These are phyloP conservation scores for Lentithecium fluviatile DNA, from an alignment of 495 filamentous ascomycete genomes.

Conservation along the genomic window DNA sequence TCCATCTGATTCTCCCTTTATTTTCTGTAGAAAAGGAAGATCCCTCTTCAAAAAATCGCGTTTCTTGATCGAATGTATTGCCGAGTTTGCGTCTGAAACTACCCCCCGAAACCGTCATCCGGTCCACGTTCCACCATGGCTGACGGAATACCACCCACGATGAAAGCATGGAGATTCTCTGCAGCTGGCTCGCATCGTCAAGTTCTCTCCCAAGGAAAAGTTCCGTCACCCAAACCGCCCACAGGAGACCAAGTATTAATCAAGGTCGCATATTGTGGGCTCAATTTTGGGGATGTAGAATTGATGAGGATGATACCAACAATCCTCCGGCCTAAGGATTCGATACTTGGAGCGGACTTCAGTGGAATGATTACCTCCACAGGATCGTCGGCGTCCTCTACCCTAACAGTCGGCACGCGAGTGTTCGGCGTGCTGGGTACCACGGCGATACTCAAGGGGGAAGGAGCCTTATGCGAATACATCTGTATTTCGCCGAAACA, in stretches of 20 bases:
- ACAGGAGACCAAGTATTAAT: constrained; percentile 40
- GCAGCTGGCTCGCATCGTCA: constrained; percentile 12
- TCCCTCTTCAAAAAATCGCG: too few relatives aligned
- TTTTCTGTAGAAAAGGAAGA: too few relatives aligned
- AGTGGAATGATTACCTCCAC: constrained; percentile 41
- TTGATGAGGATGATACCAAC: constrained; percentile 40
- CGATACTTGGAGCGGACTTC: constrained; percentile 47
- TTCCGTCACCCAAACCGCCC: constrained; percentile 1
- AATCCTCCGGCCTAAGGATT: constrained; percentile 38
- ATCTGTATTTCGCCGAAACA: constrained; percentile 34
- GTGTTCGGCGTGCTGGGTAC: constrained; percentile 42
- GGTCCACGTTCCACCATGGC: neutral
- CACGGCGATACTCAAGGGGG: constrained; percentile 7
- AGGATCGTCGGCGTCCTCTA: constrained; percentile 26
- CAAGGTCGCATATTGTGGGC: constrained; percentile 42
- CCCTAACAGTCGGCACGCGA: constrained; percentile 34
- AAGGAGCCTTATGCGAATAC: constrained; percentile 44
- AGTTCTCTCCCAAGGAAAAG: constrained; percentile 33
- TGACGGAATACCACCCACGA: constrained; percentile 9
- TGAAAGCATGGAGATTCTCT: constrained; percentile 38
- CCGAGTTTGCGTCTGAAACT: too few relatives aligned
- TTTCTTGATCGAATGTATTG: too few relatives aligned
- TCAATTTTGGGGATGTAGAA: constrained; percentile 46
- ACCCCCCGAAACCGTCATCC: too few relatives aligned
- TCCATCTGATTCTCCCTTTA: too few relatives aligned